phyloP scores from a whole-genome alignment of 202 grass and related monocot species.

The Panicum virgatum region DNA sequence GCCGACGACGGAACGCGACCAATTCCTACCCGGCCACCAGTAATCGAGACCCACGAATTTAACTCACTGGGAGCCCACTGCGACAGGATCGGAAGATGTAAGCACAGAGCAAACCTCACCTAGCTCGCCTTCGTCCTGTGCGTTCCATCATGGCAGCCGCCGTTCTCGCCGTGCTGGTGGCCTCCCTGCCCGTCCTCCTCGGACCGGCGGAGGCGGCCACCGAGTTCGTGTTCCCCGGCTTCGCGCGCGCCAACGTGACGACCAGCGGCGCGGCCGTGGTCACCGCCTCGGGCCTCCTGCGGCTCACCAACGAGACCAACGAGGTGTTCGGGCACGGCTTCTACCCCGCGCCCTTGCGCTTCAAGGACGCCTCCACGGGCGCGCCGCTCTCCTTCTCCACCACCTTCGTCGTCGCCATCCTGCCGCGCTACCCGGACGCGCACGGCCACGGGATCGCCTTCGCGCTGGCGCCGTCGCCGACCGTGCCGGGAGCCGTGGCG shows the following conservation, averaged over 20 bases:
- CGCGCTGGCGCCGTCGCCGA: constrained; percentile 52
- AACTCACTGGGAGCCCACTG: background rate
- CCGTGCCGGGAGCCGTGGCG: constrained; percentile 34
- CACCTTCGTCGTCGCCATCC: constrained; percentile 64
- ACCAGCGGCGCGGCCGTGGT: constrained; percentile 43
- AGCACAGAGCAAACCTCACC: background rate
- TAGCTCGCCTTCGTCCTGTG: background rate
- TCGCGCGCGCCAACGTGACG: constrained; percentile 35
- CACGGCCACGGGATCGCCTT: constrained; percentile 81
- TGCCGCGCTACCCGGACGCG: constrained; percentile 56
- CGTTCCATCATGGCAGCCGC: background rate
- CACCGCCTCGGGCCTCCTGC: constrained; percentile 46
- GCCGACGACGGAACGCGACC: background rate
- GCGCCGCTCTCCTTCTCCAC: constrained; percentile 65
- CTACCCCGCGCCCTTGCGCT: constrained; percentile 34
- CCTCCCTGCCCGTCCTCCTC: constrained; percentile 11
- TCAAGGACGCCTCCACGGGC: constrained; percentile 33
- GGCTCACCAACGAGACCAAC: constrained; percentile 57
- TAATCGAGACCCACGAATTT: background rate
- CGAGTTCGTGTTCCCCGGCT: constrained; percentile 44
- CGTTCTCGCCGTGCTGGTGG: background rate
- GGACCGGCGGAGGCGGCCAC: background rate
- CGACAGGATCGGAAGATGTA: background rate
- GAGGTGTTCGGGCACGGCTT: constrained; percentile 68
- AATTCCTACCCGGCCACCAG: background rate